Evolutionary conservation across 2,329 filamentous ascomycete genomes (phyloP), one percentile per base, ranked within the genome.

Genomic region (Verticillium isaacii): DNA sequence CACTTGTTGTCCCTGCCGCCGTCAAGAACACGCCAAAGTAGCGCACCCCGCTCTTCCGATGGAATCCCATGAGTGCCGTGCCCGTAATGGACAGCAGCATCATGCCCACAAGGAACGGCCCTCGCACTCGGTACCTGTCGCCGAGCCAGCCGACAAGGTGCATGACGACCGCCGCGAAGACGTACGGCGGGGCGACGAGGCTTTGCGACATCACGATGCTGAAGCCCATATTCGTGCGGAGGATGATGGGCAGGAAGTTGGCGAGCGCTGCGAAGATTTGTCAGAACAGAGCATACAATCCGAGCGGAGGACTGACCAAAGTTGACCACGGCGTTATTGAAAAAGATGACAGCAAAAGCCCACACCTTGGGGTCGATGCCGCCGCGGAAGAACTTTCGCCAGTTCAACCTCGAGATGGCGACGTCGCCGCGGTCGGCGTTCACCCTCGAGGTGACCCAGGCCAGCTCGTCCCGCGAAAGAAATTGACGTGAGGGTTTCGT

Each of bases 191-290:
- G 0, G 91, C 89, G 3, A 88, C 82, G 5, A 93, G 84, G 70
- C 89, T 91, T 73, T 92, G 89, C 0, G 89, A 79, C 57, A 78
- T 78, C 7, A 81, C 87, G 5, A 88, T 78, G 56, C 74, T 78
- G 77, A 91, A 93, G 15, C 85, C 83, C 79, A 93, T 84, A 72
- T 78, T 82, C 39, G 68, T 68, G 57, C 78, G 74, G 14, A 96
- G 84, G 67, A 95, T 91, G 68, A 93, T 85, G 7, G 91, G 91
- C 4, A 93, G 76, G 71, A 93, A 94, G 73, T 90, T 94, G 2
- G 90, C 89, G 8, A 95, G 83, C 0, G 90, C 86, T 71, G 95
- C 94, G 1, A 83, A 83, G 25, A 12, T 11, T 8, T 2, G 19
- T 52, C 19, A 52, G 45, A n/a, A 19, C 45, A 19, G 45, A 23